phyloP scores from a whole-genome alignment of 371 early-diverging fungal genomes.

The Mortierella sp. region DNA sequence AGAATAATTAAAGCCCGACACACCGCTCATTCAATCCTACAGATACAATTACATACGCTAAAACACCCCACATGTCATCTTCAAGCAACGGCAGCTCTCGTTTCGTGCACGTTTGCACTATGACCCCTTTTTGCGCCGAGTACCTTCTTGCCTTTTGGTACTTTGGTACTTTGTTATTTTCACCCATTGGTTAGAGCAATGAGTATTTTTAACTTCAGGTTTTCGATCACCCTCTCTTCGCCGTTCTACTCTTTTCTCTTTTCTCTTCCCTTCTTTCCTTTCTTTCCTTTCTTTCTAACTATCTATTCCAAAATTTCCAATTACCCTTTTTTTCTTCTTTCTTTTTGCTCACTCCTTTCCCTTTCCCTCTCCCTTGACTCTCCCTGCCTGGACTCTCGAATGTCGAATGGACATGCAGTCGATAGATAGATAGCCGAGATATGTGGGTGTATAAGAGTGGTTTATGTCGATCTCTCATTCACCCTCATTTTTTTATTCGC shows the following conservation, averaged over 20 bases:
- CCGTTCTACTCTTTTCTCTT: not conserved
- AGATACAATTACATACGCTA: not conserved
- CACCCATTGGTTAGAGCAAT: not conserved
- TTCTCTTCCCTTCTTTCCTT: not conserved
- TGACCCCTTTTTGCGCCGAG: not conserved
- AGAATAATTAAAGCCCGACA: not conserved
- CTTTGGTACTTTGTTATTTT: not conserved
- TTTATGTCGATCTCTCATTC: not conserved
- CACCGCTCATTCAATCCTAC: slow-evolving; percentile 6
- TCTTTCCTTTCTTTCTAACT: not conserved
- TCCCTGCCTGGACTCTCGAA: not conserved
- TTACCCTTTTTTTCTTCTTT: not conserved
- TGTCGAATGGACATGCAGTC: not conserved
- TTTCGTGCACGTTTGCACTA: not conserved
- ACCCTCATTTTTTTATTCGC: not conserved
- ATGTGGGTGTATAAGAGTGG: slow-evolving; percentile 3
- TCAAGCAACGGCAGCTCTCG: too few species aligned
- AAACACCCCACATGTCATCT: not conserved
- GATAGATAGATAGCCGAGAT: not conserved
- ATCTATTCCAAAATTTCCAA: not conserved
- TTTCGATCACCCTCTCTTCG: not conserved
- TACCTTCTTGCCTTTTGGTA: not conserved
- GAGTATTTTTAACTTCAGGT: not conserved
- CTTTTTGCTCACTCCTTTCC: not conserved
- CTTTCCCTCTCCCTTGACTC: not conserved